Percentiles rank a stretch among this genome's conserved stretches.
Evolutionary conservation across 345 rosid species (phyloP).

Genomic region (Carallia brachiata): DNA sequence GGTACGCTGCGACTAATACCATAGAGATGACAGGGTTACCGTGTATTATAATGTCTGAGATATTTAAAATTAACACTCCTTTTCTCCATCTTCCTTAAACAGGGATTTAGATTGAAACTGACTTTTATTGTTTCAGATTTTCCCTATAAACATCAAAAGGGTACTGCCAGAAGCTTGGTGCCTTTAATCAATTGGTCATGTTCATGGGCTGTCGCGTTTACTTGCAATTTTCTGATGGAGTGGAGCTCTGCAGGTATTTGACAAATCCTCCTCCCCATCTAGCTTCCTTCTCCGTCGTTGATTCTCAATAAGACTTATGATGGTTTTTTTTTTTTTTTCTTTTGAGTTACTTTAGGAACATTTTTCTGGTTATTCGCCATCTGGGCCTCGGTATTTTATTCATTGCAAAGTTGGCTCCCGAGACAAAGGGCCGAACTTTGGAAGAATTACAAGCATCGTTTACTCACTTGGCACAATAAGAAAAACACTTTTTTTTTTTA

Average conservation of each 20-base stretch:
- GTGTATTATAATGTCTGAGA: slow-evolving; percentile 69
- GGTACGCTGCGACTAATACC: slow-evolving; percentile 25
- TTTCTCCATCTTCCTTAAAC: no score
- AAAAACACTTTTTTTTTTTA: no score
- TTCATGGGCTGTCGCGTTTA: slow-evolving; percentile 30
- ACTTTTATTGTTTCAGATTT: slow-evolving; percentile 29
- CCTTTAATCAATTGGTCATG: no score
- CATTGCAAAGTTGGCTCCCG: slow-evolving; percentile 45
- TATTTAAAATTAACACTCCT: slow-evolving; percentile 9
- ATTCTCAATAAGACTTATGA: not conserved
- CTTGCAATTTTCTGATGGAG: slow-evolving; percentile 49
- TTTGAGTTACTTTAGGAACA: slow-evolving; percentile 20
- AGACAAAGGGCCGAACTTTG: slow-evolving; percentile 59
- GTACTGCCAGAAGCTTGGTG: no score
- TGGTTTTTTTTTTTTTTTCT: not conserved
- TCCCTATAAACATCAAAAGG: slow-evolving; percentile 54
- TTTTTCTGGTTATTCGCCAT: slow-evolving; percentile 39
- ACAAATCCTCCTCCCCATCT: not conserved
- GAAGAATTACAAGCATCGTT: slow-evolving; percentile 58
- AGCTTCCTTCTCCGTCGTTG: not conserved
- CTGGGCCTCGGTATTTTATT: slow-evolving; percentile 29
- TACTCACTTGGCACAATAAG: not conserved
- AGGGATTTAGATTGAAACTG: not conserved
- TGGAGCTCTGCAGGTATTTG: slow-evolving; percentile 51
- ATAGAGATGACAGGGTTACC: slow-evolving; percentile 57